Conservation (phyloP, 73 alveolate species). For the Paramecium bursaria region DNA sequence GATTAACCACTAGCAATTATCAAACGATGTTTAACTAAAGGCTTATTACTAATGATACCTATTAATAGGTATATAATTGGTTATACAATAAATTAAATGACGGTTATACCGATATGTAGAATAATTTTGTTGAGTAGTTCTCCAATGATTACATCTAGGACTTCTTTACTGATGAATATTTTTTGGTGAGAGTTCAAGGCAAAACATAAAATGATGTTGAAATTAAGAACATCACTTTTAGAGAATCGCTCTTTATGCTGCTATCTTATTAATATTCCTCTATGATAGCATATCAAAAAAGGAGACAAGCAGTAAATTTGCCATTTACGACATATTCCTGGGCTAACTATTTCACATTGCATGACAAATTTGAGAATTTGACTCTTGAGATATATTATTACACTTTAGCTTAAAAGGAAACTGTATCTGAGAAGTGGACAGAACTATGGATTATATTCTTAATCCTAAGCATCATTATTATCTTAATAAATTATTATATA, state of each 20-base stretch:
- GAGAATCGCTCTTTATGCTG: slow-evolving; percentile 2
- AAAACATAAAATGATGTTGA: background rate
- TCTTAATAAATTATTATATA: background rate
- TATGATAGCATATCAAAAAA: background rate
- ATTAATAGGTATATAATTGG: too few species aligned
- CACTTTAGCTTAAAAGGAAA: background rate
- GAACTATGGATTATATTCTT: slow-evolving; percentile 2
- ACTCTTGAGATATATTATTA: slow-evolving; percentile 11
- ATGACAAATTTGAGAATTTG: slow-evolving; percentile 7
- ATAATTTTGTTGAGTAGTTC: slow-evolving; percentile 2
- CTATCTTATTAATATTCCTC: background rate
- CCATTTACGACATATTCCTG: background rate
- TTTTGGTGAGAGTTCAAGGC: background rate
- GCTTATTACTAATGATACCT: too few species aligned
- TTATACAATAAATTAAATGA: slow-evolving; percentile 17
- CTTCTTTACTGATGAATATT: slow-evolving; percentile 12
- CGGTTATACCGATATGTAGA: slow-evolving; percentile 46
- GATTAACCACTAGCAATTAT: slow-evolving; percentile 11
- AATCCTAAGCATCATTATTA: background rate
- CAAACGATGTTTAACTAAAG: too few species aligned
- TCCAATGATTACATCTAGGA: slow-evolving; percentile 8
- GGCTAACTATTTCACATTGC: slow-evolving; percentile 27
- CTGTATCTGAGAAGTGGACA: background rate
- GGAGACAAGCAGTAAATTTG: background rate
- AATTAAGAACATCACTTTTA: background rate